These are phyloP conservation scores for Cryptococcus sp. DNA, from an alignment of 1,284 basidiomycete species.

Conservation along the genomic window DNA sequence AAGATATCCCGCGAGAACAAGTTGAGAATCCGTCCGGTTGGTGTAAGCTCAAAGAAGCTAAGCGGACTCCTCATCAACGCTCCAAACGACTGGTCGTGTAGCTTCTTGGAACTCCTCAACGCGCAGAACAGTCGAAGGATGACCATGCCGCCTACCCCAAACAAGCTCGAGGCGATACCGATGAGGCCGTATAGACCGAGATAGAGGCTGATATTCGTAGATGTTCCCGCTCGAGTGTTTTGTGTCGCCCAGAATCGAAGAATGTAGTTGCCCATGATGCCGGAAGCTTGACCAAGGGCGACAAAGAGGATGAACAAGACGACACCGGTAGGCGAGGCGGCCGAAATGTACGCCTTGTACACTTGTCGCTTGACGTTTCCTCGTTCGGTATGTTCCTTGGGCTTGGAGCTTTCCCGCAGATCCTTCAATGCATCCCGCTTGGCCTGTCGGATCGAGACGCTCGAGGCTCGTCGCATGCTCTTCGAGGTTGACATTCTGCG, in stretches of 20 bases:
- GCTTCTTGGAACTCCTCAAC: conserved; percentile 62
- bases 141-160: conserved; percentile 56
- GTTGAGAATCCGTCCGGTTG: conserved; percentile 56
- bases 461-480: conserved; percentile 38
- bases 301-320: conserved; percentile 59
- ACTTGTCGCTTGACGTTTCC: conserved; percentile 74
- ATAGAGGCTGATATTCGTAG: conserved; percentile 46
- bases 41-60: conserved; percentile 80
- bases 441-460: conserved; percentile 41
- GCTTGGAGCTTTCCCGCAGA: conserved; percentile 45
- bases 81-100: conserved; percentile 61
- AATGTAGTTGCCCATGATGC: conserved; percentile 59
- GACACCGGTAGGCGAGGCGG: conserved; percentile 70
- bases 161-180: conserved; percentile 52
- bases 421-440: conserved; percentile 45
- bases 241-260: conserved; percentile 74
- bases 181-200: conserved; percentile 47
- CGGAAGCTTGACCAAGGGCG: conserved; percentile 48
- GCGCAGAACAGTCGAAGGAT: conserved; percentile 75
- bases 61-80: conserved; percentile 76
- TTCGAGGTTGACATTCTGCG: conserved; percentile 33
- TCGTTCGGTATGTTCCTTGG: conserved; percentile 74
- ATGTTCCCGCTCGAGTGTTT: conserved; percentile 61
- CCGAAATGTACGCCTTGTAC: conserved; percentile 71
- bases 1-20: conserved; percentile 90